Conservation (phyloP, 305 asterid species). For the Solanum hybrid region DNA sequence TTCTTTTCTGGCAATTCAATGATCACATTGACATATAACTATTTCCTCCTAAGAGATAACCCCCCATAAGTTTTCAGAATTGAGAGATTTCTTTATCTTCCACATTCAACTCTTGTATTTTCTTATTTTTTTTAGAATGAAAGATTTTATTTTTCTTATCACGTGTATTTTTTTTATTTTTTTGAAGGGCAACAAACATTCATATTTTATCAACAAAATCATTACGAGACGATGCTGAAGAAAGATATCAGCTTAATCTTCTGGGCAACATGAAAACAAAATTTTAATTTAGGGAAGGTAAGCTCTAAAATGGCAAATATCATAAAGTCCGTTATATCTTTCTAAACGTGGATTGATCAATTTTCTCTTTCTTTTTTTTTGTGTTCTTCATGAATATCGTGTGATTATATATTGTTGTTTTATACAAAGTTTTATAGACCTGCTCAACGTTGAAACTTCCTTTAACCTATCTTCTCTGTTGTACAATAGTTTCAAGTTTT, state of each 20-base stretch:
- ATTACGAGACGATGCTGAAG: neutral
- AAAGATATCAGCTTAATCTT: neutral
- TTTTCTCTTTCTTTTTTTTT: too few relatives aligned
- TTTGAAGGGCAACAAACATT: neutral
- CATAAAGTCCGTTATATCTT: neutral
- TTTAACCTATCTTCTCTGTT: constrained; percentile 5
- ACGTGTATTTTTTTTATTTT: too few relatives aligned
- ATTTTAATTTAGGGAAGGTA: neutral
- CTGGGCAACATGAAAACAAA: neutral
- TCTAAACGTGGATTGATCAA: neutral
- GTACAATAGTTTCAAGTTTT: constrained; percentile 21
- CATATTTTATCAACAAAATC: neutral
- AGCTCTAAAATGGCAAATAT: too few relatives aligned
- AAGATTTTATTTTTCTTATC: too few relatives aligned
- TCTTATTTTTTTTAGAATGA: neutral
- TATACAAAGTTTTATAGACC: too few relatives aligned
- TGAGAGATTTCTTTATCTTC: too few relatives aligned
- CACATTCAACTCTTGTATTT: too few relatives aligned
- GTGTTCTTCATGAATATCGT: neutral
- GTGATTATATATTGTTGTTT: neutral
- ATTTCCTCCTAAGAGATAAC: neutral
- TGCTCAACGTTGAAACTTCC: too few relatives aligned
- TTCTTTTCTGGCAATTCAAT: too few relatives aligned
- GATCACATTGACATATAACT: too few relatives aligned
- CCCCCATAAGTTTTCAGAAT: too few relatives aligned